Percentiles rank a stretch among this genome's conserved stretches.
phyloP scores from a whole-genome alignment of 2,329 filamentous ascomycete genomes.

The Dothideomycetes sp. region DNA sequence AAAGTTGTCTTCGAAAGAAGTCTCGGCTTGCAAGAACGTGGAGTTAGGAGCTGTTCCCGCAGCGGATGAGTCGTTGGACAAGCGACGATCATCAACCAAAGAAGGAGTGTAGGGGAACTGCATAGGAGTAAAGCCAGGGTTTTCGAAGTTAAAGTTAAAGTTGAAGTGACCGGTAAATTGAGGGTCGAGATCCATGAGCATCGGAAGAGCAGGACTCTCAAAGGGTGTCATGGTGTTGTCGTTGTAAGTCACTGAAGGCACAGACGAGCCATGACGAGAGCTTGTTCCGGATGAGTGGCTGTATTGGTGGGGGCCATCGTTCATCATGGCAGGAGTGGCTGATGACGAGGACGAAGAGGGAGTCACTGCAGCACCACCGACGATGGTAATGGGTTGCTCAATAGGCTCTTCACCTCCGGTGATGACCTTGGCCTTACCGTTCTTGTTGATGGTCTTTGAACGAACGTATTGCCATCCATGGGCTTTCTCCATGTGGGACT shows the following conservation, averaged over 20 bases:
- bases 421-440: slow-evolving; percentile 55
- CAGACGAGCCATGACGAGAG: slow-evolving; percentile 24
- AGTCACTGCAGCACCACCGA: slow-evolving; percentile 51
- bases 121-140: slow-evolving; percentile 19
- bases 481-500: slow-evolving; percentile 97
- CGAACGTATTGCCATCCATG: slow-evolving; percentile 86
- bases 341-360: slow-evolving; percentile 50
- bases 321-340: slow-evolving; percentile 25
- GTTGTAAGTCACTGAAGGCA: slow-evolving; percentile 27
- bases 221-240: slow-evolving; percentile 20
- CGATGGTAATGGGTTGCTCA: slow-evolving; percentile 38
- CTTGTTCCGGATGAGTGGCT: too few relatives aligned
- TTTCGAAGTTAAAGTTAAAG: slow-evolving; percentile 20
- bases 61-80: slow-evolving; percentile 11
- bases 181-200: slow-evolving; percentile 22
- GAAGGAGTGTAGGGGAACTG: slow-evolving; percentile 26
- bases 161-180: slow-evolving; percentile 29
- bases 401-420: slow-evolving; percentile 7
- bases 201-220: slow-evolving; percentile 24
- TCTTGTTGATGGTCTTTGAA: slow-evolving; percentile 61
- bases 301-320: slow-evolving; percentile 30
- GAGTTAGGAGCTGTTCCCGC: slow-evolving; percentile 30
- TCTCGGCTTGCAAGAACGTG: slow-evolving; percentile 29
- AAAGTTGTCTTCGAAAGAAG: slow-evolving; percentile 34
- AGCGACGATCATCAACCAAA: slow-evolving; percentile 26